These are phyloP conservation scores for Lodderomyces orthopsilosis DNA, from an alignment of 1,139 yeast species.

Conservation along the genomic window DNA sequence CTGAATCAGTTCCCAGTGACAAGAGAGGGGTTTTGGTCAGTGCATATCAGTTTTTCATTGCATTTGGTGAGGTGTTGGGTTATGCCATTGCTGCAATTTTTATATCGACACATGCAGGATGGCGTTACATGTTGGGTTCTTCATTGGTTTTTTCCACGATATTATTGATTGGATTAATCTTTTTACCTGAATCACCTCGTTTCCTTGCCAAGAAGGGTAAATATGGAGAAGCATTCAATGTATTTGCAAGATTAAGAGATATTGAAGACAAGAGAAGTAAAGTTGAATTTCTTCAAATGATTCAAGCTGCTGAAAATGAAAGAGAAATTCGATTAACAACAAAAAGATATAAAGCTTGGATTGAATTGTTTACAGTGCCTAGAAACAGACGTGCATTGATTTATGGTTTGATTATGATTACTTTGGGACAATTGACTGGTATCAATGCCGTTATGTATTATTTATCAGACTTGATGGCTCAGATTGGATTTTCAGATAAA, in stretches of 20 bases:
- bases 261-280: conserved; percentile 35
- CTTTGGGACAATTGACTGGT: conserved; percentile 57
- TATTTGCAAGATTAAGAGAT: conserved; percentile 56
- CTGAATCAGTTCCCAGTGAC: conserved; percentile 58
- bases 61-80: conserved; percentile 58
- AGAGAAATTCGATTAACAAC: conserved; percentile 23
- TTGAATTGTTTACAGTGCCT: conserved; percentile 50
- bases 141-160: conserved; percentile 55
- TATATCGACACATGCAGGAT: conserved; percentile 50
- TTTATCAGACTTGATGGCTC: conserved; percentile 50
- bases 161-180: conserved; percentile 45
- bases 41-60: conserved; percentile 55
- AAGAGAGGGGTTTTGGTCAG: conserved; percentile 59
- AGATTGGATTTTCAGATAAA: conserved; percentile 44
- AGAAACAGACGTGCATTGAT: conserved; percentile 58
- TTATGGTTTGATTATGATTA: conserved; percentile 54
- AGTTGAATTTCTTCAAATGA: conserved; percentile 51
- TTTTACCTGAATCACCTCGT: conserved; percentile 52
- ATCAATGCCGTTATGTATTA: conserved; percentile 57
- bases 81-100: conserved; percentile 57
- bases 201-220: conserved; percentile 50
- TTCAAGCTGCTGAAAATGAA: conserved; percentile 30
- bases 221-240: conserved; percentile 47
- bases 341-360: conserved; percentile 31
- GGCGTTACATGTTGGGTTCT: conserved; percentile 62